Base-by-base conservation (phyloP, 1,284 basidiomycete genomes). In the Ustilago tritici region DNA sequence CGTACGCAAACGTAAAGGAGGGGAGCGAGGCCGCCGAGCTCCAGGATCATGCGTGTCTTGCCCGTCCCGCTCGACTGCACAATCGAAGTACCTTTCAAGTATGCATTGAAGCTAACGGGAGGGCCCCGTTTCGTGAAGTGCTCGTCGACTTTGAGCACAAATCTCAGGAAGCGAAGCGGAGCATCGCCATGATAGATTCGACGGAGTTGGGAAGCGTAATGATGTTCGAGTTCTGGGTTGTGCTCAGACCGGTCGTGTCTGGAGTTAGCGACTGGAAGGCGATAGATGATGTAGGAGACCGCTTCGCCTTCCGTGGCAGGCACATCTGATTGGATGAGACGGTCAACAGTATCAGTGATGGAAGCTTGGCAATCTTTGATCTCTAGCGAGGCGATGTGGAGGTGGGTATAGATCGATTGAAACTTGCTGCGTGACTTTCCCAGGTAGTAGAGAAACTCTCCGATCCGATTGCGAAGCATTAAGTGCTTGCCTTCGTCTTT, bases 51-150 rank as follows among this genome's bases (percentile, higher is more conserved):
- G 54, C 69, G 54, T 23, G 62, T 61, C 49, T 71, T 71, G 62
- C 69, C 69, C 10, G 54, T 71, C 28, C 69, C 63, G 63, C 69
- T 71, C 15, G 69, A 71, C 32, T 71, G 63, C 15, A 71, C 55
- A 35, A 71, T 65, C 5, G 62, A 32, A 4, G 61, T 58, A 11
- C 61, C 60, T 17, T 38, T 40, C 17, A 41, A 61, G 46, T 69
- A 59, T 14, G 56, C 40, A 7, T 15, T 2, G 15, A 43, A 43
- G 40, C 6, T 43, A 15, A 43, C 1, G 14, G 56, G 15, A 14
- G 38, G 19, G 14, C 2, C n/a, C 15, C 6, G 1, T 43, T 17
- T 43, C 14, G 40, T 43, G 15, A 15, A 17, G n/a, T 15, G 32
- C 11, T 52, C 23, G 1, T 36, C 11, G 3, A 34, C 10, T 19